Percentiles rank a stretch among this genome's conserved stretches.
These are phyloP conservation scores for Cutaneotrichosporon sp. DNA, from an alignment of 1,284 basidiomycete genomes.

Conservation along the genomic window DNA sequence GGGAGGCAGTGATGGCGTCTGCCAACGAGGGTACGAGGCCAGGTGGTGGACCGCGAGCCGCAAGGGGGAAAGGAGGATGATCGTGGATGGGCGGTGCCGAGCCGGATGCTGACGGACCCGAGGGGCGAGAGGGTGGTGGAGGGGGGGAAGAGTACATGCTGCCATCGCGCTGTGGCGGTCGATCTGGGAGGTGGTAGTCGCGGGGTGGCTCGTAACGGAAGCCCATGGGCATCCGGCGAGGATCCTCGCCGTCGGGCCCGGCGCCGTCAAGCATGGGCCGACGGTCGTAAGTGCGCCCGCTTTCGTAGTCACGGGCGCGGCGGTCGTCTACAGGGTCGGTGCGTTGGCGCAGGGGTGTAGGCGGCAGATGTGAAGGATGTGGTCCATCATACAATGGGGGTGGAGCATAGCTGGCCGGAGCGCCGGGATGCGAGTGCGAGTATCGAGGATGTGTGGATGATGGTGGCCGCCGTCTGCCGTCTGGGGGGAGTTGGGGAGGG, in stretches of 20 bases:
- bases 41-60: not conserved
- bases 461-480: not conserved
- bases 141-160: not conserved
- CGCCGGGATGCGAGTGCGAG: not conserved
- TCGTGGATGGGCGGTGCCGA: not conserved
- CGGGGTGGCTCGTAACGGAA: conserved; percentile 1
- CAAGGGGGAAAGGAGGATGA: not conserved
- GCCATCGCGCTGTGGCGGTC: not conserved
- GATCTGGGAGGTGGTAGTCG: conserved; percentile 1
- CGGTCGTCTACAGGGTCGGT: conserved; percentile 5
- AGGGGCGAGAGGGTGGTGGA: not conserved
- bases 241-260: not conserved
- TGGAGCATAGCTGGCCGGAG: not conserved
- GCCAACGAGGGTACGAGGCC: not conserved
- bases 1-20: not conserved
- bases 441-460: not conserved
- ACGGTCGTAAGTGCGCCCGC: not conserved
- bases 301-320: not conserved
- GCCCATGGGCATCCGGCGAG: not conserved
- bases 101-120: not conserved
- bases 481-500: not conserved
- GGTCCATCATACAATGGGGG: not conserved
- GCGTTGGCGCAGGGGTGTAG: not conserved
- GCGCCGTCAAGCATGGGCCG: not conserved
- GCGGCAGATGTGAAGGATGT: not conserved